Conservation (phyloP, 805 yeast species). For the Candida khao-thaluensis region DNA sequence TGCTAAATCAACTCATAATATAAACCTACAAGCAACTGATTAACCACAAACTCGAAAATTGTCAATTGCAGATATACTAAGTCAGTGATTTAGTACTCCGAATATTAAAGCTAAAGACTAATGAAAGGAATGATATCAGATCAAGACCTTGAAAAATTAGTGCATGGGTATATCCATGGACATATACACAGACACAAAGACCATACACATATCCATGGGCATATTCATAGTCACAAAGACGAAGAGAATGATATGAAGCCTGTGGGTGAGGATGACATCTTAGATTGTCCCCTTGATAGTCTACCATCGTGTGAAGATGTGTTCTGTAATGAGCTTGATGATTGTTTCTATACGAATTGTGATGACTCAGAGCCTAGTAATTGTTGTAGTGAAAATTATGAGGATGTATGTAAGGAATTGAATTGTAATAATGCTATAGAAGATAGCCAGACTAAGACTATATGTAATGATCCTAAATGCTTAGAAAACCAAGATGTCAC, state of each 20-base stretch:
- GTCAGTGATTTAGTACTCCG: too few species aligned
- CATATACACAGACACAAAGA: conserved; percentile 63
- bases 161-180: conserved; percentile 63
- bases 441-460: background rate
- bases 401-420: conserved; percentile 6
- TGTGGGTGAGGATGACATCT: background rate
- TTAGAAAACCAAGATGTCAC: conserved; percentile 10
- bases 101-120: too few species aligned
- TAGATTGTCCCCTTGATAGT: conserved; percentile 23
- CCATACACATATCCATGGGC: conserved; percentile 68
- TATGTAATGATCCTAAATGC: conserved; percentile 14
- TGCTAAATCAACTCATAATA: too few species aligned
- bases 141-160: conserved; percentile 6
- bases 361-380: conserved; percentile 18
- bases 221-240: conserved; percentile 48
- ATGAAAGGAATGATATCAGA: conserved; percentile 1
- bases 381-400: conserved; percentile 9
- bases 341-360: conserved; percentile 40
- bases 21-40: too few species aligned
- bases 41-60: too few species aligned
- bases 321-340: conserved; percentile 44
- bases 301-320: conserved; percentile 40
- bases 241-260: background rate
- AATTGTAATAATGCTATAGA: conserved; percentile 5
- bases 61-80: too few species aligned